Evolutionary conservation across 2,329 filamentous ascomycete species (phyloP).

Genomic region (Curvularia sp.): DNA sequence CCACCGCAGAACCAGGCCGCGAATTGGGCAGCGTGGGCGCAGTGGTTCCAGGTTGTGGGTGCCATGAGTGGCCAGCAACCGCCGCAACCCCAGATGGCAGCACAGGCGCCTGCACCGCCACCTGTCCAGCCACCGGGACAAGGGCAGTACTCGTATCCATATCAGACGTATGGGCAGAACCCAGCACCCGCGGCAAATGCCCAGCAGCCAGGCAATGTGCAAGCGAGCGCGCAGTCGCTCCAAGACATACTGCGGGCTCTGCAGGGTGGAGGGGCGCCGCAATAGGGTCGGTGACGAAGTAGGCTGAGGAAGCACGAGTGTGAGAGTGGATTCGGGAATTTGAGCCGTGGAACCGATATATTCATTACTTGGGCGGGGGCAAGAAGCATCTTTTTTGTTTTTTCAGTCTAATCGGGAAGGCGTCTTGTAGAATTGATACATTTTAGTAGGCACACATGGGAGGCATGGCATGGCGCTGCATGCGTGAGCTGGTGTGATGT

Average conservation of each 20-base stretch:
- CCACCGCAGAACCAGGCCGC: slow-evolving; percentile 38
- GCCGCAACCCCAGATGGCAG: slow-evolving; percentile 28
- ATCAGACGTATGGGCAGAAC: slow-evolving; percentile 35
- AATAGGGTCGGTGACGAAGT: neutral
- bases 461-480: slow-evolving; percentile 5
- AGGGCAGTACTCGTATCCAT: slow-evolving; percentile 33
- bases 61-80: slow-evolving; percentile 35
- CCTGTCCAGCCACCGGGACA: slow-evolving; percentile 28
- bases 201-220: slow-evolving; percentile 28
- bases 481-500: slow-evolving; percentile 1
- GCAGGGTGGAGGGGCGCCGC: slow-evolving; percentile 29
- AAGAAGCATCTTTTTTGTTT: neutral
- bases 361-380: neutral
- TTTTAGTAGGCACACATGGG: slow-evolving; percentile 1
- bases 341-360: neutral
- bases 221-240: slow-evolving; percentile 34
- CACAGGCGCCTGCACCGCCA: slow-evolving; percentile 29
- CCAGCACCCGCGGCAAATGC: slow-evolving; percentile 29
- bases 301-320: neutral
- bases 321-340: neutral
- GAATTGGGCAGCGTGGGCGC: slow-evolving; percentile 38
- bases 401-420: slow-evolving; percentile 4
- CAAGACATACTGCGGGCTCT: slow-evolving; percentile 44
- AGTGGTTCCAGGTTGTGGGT: slow-evolving; percentile 37
- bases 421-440: slow-evolving; percentile 14